Conservation (phyloP, 2,329 filamentous ascomycete genomes). For the Phialocephala subalpina region DNA sequence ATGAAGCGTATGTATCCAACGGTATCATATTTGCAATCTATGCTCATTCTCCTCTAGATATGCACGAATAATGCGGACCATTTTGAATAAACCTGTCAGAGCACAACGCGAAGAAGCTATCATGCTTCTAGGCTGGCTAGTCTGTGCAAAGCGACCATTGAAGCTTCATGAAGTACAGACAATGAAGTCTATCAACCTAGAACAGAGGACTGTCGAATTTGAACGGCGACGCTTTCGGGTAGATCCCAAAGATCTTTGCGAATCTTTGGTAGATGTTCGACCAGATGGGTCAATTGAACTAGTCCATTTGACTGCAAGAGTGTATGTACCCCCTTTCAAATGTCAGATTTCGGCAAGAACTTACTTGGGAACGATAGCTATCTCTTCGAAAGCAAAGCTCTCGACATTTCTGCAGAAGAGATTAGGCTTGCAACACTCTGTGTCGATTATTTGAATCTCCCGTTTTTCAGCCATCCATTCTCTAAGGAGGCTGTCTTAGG, state of each 20-base stretch:
- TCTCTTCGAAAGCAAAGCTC: conserved; percentile 1
- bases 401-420: conserved; percentile 12
- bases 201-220: conserved; percentile 3
- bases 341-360: neutral
- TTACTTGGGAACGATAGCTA: conserved; percentile 6
- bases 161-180: conserved; percentile 54
- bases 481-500: conserved; percentile 7
- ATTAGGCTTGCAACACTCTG: conserved; percentile 9
- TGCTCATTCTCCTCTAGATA: neutral
- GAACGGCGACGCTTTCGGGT: conserved; percentile 6
- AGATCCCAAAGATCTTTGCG: conserved; percentile 9
- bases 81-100: conserved; percentile 6
- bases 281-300: conserved; percentile 10
- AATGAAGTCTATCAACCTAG: conserved; percentile 30
- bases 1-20: conserved; percentile 7
- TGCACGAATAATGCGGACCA: conserved; percentile 8
- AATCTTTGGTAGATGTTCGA: conserved; percentile 10
- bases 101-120: conserved; percentile 11
- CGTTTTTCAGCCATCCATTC: conserved; percentile 7
- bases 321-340: conserved; percentile 8
- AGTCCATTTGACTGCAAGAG: conserved; percentile 8
- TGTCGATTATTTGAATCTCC: conserved; percentile 12
- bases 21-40: conserved; percentile 1
- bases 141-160: conserved; percentile 42
- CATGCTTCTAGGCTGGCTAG: conserved; percentile 11